Evolutionary conservation across 2,329 filamentous ascomycete genomes (phyloP).

Genomic region (Gnomoniopsis sp.): DNA sequence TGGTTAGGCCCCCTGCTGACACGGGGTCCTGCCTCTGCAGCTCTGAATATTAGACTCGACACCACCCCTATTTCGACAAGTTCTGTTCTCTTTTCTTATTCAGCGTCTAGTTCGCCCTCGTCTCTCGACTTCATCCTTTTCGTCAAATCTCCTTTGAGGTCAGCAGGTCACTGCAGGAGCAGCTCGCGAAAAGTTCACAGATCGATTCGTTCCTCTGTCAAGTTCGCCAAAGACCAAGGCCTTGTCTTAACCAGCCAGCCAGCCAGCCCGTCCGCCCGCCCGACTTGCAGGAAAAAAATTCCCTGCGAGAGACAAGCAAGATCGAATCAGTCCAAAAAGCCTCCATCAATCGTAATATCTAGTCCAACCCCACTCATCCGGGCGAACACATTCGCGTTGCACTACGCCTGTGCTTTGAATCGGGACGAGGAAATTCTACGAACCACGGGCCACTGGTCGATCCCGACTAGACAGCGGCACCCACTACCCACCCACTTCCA

Average conservation of each 20-base stretch:
- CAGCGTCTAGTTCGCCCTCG: constrained; percentile 1
- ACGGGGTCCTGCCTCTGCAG: constrained; percentile 5
- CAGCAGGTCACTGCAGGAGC: constrained; percentile 82
- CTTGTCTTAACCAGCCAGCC: constrained; percentile 32
- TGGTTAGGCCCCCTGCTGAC: constrained; percentile 16
- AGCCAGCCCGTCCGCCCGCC: no score
- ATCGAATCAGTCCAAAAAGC: background rate
- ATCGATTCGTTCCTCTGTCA: constrained; percentile 7
- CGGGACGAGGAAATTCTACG: constrained; percentile 26
- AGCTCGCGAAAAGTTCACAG: constrained; percentile 8
- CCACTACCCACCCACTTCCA: constrained; percentile 13
- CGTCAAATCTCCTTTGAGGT: constrained; percentile 66
- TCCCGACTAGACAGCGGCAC: constrained; percentile 19
- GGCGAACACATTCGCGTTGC: constrained; percentile 7
- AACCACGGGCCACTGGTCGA: constrained; percentile 35
- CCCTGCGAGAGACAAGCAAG: constrained; percentile 17
- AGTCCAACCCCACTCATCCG: constrained; percentile 13
- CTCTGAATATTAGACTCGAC: constrained; percentile 13
- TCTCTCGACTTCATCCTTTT: constrained; percentile 22
- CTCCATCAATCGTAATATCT: constrained; percentile 18
- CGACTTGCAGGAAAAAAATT: background rate
- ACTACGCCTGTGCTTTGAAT: background rate
- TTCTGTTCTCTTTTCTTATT: constrained; percentile 3
- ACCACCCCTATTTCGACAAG: constrained; percentile 13
- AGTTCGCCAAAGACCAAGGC: constrained; percentile 21